Evolutionary conservation across 1,139 yeast genomes (phyloP).

Genomic region (Nakaseomyces uthaithaninus): DNA sequence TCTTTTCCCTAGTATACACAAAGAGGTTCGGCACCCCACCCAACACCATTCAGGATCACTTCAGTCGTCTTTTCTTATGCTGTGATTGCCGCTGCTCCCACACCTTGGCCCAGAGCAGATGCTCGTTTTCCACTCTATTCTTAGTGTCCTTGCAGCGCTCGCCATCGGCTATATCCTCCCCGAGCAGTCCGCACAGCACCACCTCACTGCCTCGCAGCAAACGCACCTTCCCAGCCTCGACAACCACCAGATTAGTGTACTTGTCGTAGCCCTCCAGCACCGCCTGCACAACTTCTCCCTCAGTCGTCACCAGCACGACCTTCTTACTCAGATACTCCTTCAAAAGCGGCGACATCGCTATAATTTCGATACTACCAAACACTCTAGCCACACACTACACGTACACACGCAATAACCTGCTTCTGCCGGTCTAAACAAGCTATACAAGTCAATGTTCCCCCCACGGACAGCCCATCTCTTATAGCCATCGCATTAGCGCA

Average conservation of each 20-base stretch:
- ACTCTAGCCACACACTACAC: too few relatives aligned
- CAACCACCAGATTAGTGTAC: constrained; percentile 62
- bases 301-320: constrained; percentile 74
- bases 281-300: constrained; percentile 66
- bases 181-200: constrained; percentile 65
- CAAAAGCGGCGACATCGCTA: constrained; percentile 28
- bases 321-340: constrained; percentile 33
- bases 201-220: constrained; percentile 77
- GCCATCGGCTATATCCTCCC: constrained; percentile 34
- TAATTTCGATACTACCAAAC: not conserved
- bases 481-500: too few relatives aligned
- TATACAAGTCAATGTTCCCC: too few relatives aligned
- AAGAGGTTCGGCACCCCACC: too few relatives aligned
- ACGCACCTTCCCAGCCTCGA: constrained; percentile 37
- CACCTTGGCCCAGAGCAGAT: constrained; percentile 27
- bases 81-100: constrained; percentile 10
- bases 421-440: too few relatives aligned
- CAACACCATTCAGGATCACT: too few relatives aligned
- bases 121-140: constrained; percentile 31
- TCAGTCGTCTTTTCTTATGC: constrained; percentile 8
- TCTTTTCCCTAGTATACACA: too few relatives aligned
- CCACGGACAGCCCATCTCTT: too few relatives aligned
- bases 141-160: constrained; percentile 32
- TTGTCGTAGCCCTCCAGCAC: constrained; percentile 74
- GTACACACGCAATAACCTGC: too few relatives aligned